Conservation (phyloP, 2,329 filamentous ascomycete genomes). For the Monilinia aucupariae region DNA sequence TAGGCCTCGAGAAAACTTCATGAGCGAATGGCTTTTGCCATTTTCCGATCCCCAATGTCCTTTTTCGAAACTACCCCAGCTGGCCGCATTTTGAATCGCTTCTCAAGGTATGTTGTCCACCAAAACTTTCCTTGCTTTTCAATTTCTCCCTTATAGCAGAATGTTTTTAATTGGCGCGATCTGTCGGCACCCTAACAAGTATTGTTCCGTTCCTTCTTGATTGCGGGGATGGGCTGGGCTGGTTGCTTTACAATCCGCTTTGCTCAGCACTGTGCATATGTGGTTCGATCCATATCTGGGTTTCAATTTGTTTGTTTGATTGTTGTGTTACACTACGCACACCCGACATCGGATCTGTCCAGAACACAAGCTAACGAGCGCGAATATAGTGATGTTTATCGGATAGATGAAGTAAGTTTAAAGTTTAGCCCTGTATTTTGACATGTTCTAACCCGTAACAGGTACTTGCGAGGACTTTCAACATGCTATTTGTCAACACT, state of each 20-base stretch:
- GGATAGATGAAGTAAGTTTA: slow-evolving; percentile 35
- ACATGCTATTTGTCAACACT: slow-evolving; percentile 83
- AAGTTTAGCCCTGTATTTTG: neutral
- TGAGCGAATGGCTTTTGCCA: slow-evolving; percentile 93
- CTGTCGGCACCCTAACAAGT: neutral
- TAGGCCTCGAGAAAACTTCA: slow-evolving; percentile 92
- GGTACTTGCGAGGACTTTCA: slow-evolving; percentile 92
- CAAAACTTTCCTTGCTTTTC: neutral
- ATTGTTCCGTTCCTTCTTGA: too few relatives aligned
- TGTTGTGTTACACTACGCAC: neutral
- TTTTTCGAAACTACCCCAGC: slow-evolving; percentile 82
- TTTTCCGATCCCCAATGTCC: slow-evolving; percentile 96
- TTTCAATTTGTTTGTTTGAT: neutral
- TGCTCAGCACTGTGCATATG: slow-evolving; percentile 1
- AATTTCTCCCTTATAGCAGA: neutral
- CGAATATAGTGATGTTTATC: slow-evolving; percentile 46
- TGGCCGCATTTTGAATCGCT: slow-evolving; percentile 93
- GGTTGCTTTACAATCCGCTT: neutral
- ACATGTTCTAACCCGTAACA: slow-evolving; percentile 69
- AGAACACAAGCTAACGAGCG: slow-evolving; percentile 8
- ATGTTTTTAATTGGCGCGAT: neutral
- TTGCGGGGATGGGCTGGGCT: neutral
- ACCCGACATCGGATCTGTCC: slow-evolving; percentile 3
- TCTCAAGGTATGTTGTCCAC: slow-evolving; percentile 64
- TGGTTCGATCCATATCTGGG: slow-evolving; percentile 12